Conservation (phyloP, 371 early-diverging fungal genomes). For the Apophysomyces variabilis region DNA sequence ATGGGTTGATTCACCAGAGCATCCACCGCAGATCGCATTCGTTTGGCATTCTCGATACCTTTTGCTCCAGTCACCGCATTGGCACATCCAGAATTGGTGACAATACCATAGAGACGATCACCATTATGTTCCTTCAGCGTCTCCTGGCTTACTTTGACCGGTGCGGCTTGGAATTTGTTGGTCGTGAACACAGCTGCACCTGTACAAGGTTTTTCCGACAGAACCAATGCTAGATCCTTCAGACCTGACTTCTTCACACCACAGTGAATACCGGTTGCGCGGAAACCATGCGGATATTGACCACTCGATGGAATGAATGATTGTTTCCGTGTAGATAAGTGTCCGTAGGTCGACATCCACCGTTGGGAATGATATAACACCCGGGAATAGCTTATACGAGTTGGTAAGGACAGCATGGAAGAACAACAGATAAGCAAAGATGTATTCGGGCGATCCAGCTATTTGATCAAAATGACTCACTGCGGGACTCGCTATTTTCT, state of each 20-base stretch:
- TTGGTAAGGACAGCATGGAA: neutral
- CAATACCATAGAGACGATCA: slow-evolving; percentile 65
- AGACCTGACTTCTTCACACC: slow-evolving; percentile 75
- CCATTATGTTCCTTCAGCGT: slow-evolving; percentile 59
- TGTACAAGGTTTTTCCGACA: slow-evolving; percentile 74
- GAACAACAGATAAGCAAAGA: neutral
- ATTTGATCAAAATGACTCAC: neutral
- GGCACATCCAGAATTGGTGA: slow-evolving; percentile 94
- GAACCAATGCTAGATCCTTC: slow-evolving; percentile 83
- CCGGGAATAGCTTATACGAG: neutral
- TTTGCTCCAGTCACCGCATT: slow-evolving; percentile 93
- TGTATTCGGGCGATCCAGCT: neutral
- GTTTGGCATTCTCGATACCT: slow-evolving; percentile 81
- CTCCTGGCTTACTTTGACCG: slow-evolving; percentile 77
- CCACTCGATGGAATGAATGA: slow-evolving; percentile 55
- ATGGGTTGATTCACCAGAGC: slow-evolving; percentile 40
- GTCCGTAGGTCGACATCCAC: slow-evolving; percentile 24
- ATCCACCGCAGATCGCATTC: slow-evolving; percentile 69
- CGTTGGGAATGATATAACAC: neutral
- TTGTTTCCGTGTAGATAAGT: slow-evolving; percentile 45
- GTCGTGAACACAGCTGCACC: slow-evolving; percentile 93
- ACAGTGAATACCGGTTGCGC: slow-evolving; percentile 76
- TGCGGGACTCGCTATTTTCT: neutral
- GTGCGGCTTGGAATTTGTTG: slow-evolving; percentile 92
- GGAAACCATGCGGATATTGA: slow-evolving; percentile 82